Percentiles rank a stretch among this genome's conserved stretches.
Conservation (phyloP, 2,329 filamentous ascomycete species). For the Gnomoniopsis smithogilvyi region DNA sequence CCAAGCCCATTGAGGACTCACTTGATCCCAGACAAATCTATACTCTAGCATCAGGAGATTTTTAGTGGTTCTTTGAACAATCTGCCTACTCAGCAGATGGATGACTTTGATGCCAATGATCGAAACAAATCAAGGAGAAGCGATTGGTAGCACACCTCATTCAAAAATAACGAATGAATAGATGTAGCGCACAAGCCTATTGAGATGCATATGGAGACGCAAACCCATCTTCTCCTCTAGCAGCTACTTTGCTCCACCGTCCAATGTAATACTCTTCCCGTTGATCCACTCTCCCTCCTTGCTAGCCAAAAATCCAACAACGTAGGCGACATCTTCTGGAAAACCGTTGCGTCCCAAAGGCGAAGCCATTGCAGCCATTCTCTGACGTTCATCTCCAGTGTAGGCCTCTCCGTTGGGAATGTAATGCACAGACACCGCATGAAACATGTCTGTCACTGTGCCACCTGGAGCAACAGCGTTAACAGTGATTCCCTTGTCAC, state of each 20-base stretch:
- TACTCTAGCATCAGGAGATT: too few relatives aligned
- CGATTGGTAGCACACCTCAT: too few relatives aligned
- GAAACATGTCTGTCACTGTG: slow-evolving; percentile 64
- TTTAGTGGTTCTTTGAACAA: too few relatives aligned
- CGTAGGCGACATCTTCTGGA: slow-evolving; percentile 64
- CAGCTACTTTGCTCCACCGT: slow-evolving; percentile 26
- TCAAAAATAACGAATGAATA: too few relatives aligned
- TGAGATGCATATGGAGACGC: too few relatives aligned
- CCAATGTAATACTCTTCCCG: slow-evolving; percentile 36
- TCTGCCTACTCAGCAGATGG: too few relatives aligned
- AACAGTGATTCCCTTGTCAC: slow-evolving; percentile 62
- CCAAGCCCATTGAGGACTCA: too few relatives aligned
- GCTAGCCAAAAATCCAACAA: slow-evolving; percentile 54
- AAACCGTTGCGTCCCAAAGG: slow-evolving; percentile 63
- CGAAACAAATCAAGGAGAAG: too few relatives aligned
- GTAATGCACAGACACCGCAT: slow-evolving; percentile 60
- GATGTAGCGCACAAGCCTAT: too few relatives aligned
- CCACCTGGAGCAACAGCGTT: slow-evolving; percentile 62
- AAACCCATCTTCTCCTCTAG: too few relatives aligned
- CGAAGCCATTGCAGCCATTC: slow-evolving; percentile 62
- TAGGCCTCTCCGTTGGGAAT: slow-evolving; percentile 55
- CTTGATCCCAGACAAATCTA: too few relatives aligned
- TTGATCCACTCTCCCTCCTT: slow-evolving; percentile 46
- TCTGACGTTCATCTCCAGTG: slow-evolving; percentile 54
- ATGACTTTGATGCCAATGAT: too few relatives aligned